A percentile compares a stretch with the other conserved stretches of the same genome.
phyloP scores from a whole-genome alignment of 2,329 filamentous ascomycete genomes.

The Penicillium vulpinum region DNA sequence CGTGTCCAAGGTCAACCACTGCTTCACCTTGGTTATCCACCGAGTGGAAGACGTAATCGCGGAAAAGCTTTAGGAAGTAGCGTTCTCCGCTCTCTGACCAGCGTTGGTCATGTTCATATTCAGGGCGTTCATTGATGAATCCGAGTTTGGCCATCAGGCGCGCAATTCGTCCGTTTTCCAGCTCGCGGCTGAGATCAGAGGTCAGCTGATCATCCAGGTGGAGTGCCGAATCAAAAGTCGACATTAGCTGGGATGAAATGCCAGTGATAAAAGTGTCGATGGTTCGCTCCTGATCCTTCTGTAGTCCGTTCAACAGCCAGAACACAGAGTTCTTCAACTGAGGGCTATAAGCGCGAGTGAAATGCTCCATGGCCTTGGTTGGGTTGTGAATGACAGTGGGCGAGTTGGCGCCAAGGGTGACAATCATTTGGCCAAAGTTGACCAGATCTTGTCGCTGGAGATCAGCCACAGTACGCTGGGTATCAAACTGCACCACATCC shows the following conservation, averaged over 20 bases:
- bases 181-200: constrained; percentile 71
- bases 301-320: constrained; percentile 74
- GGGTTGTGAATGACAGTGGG: constrained; percentile 61
- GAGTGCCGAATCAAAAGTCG: constrained; percentile 74
- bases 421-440: constrained; percentile 78
- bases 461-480: constrained; percentile 66
- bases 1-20: constrained; percentile 82
- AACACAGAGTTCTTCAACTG: constrained; percentile 76
- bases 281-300: constrained; percentile 62
- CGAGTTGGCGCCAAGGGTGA: constrained; percentile 76
- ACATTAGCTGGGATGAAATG: constrained; percentile 74
- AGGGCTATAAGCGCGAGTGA: constrained; percentile 72
- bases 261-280: constrained; percentile 77
- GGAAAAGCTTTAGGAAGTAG: constrained; percentile 90
- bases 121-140: constrained; percentile 83
- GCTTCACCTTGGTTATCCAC: constrained; percentile 82
- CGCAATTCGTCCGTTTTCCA: constrained; percentile 85
- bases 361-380: constrained; percentile 70
- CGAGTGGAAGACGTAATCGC: constrained; percentile 96
- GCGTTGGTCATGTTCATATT: constrained; percentile 71
- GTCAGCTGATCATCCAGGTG: constrained; percentile 75
- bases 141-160: constrained; percentile 81
- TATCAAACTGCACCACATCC: constrained; percentile 83
- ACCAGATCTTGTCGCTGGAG: constrained; percentile 85
- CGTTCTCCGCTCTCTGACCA: constrained; percentile 94